A percentile compares a stretch with the other conserved stretches of the same genome.
Conservation (phyloP, 495 filamentous ascomycete species). For the Tuber calosporum region DNA sequence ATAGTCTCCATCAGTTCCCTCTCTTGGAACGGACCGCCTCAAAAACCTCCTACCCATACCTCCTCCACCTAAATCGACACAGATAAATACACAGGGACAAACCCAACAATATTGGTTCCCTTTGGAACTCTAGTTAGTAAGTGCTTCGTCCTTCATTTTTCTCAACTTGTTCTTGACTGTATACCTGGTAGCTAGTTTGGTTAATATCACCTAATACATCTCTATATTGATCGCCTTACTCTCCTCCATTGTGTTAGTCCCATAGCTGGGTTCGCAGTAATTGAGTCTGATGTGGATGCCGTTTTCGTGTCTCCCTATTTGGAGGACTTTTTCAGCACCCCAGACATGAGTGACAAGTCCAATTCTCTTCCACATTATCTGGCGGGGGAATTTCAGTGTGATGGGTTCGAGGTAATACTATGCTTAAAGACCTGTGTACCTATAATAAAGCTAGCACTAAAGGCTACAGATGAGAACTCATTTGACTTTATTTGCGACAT, state of each 20-base stretch:
- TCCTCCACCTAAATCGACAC: slow-evolving; percentile 6
- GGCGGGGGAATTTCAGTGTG: slow-evolving; percentile 61
- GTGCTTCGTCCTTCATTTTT: slow-evolving; percentile 15
- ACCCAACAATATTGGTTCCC: slow-evolving; percentile 31
- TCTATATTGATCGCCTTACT: slow-evolving; percentile 32
- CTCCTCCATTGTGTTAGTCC: slow-evolving; percentile 23
- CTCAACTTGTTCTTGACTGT: slow-evolving; percentile 8
- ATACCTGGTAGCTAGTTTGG: background rate
- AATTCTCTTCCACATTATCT: slow-evolving; percentile 54
- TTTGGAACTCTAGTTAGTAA: slow-evolving; percentile 42
- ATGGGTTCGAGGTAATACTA: slow-evolving; percentile 60
- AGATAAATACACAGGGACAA: slow-evolving; percentile 15
- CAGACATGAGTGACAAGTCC: slow-evolving; percentile 2
- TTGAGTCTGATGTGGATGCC: slow-evolving; percentile 42
- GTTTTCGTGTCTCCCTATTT: slow-evolving; percentile 22
- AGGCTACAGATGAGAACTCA: slow-evolving; percentile 39
- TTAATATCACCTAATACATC: slow-evolving; percentile 1
- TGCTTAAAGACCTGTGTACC: slow-evolving; percentile 68
- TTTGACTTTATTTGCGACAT: slow-evolving; percentile 56
- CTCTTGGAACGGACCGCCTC: slow-evolving; percentile 23
- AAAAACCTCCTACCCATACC: slow-evolving; percentile 16
- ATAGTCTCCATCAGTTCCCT: slow-evolving; percentile 29
- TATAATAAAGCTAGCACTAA: slow-evolving; percentile 73
- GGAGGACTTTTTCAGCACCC: slow-evolving; percentile 1
- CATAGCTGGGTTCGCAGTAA: slow-evolving; percentile 41